Conservation (phyloP, 176 grass and related monocot genomes). For the Olyra latifolia region DNA sequence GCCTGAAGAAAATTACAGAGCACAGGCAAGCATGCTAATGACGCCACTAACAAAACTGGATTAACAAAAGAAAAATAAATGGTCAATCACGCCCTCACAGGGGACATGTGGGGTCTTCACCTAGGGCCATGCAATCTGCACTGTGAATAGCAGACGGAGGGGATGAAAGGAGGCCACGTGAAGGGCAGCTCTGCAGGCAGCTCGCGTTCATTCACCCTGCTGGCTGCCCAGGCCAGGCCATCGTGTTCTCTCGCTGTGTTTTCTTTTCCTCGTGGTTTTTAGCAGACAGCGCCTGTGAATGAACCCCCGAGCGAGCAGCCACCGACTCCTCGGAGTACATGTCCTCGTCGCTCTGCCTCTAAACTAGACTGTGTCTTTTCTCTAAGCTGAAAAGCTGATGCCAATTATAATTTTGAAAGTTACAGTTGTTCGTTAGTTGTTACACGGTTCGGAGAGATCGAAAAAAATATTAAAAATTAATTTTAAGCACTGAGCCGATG, state of each 20-base stretch:
- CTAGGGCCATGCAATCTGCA: constrained; percentile 34
- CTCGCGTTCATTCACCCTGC: constrained; percentile 13
- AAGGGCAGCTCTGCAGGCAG: constrained; percentile 12
- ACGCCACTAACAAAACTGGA: constrained; percentile 8
- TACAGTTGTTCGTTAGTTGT: too few species aligned
- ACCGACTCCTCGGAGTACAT: constrained; percentile 29
- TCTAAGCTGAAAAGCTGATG: too few species aligned
- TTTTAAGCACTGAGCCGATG: too few species aligned
- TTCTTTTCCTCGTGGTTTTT: constrained; percentile 37
- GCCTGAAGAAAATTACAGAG: neutral
- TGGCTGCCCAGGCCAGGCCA: neutral
- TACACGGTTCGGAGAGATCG: too few species aligned
- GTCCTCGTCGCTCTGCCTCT: constrained; percentile 43
- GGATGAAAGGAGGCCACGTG: constrained; percentile 45
- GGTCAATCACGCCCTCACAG: constrained; percentile 5
- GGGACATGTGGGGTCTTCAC: constrained; percentile 37
- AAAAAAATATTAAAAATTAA: too few species aligned
- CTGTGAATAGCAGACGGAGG: neutral
- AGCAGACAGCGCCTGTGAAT: constrained; percentile 8
- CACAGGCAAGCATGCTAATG: constrained; percentile 22
- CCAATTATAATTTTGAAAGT: too few species aligned
- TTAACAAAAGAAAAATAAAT: constrained; percentile 30
- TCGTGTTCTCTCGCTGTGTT: neutral
- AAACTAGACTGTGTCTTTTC: too few species aligned
- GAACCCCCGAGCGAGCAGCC: neutral